Evolutionary conservation across 1,284 basidiomycete species (phyloP), one percentile per base, ranked within the genome.

Genomic region (Leccinum cinnamomeum): DNA sequence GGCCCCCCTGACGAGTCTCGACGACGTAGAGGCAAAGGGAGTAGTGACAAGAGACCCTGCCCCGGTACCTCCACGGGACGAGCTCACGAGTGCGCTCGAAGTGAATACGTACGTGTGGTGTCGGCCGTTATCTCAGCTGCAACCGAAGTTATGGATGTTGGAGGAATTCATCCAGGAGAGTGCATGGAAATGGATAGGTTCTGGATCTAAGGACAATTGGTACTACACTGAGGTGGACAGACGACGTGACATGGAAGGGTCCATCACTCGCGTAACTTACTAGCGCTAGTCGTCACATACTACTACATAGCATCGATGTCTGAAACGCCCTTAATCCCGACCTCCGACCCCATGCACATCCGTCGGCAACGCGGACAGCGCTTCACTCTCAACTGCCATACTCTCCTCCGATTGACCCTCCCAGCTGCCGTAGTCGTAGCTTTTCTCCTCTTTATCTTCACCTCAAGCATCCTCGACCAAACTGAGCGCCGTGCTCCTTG

Each of bases 41-140:
- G 67, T 73, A 25, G 72, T 82, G 12, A 81, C 83, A 0, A 64
- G 74, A 7, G 76, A 76, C 6, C 75, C 79, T 10, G 77, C 80
- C 0, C 74, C 79, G 5, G 66, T 85, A 12, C 81, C 83, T 8
- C 61, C 72, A 3, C 62, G 66, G 7, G 65, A 68, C 37, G 75
- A 80, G 14, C 74, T 84, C 0, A 60, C 69, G 3, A 68, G 67
- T 2, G 65, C 78, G 1, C 68, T 86, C 1, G 69, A 78, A 10
- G 88, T 83, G 0, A 80, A 90, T 65, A 88, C 89, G 1, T 96
- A 96, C 72, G 80, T 94, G 33, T 95, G 88, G 84, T 68, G 71
- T 50, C 74, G 69, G 2, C 73, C 82, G 0, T 59, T 79, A 7
- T 67, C 73, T 0, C 65, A 75, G 12, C 78, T 96, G 10, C 79